phyloP scores from a whole-genome alignment of 2,329 filamentous ascomycete genomes.

The Raffaelea arxii region DNA sequence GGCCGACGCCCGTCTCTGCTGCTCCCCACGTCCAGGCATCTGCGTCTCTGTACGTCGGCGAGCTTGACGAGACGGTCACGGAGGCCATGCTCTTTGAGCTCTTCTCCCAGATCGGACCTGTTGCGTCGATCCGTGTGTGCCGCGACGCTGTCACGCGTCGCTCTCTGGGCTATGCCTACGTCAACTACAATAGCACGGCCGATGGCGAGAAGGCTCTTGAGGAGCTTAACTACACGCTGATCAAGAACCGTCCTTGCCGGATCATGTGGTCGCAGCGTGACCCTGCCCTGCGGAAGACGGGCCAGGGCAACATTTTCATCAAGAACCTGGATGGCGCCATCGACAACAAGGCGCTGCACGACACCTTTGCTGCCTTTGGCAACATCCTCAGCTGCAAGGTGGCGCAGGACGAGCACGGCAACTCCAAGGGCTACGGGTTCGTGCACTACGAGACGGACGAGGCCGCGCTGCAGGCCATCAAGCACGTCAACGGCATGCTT shows the following conservation, averaged over 20 bases:
- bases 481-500: constrained; percentile 99
- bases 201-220: constrained; percentile 98
- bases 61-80: constrained; percentile 94
- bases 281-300: constrained; percentile 96
- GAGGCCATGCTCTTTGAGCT: constrained; percentile 99
- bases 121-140: constrained; percentile 98
- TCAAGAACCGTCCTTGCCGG: constrained; percentile 97
- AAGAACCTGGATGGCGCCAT: constrained; percentile 99
- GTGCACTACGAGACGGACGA: constrained; percentile 99
- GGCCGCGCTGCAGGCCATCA: constrained; percentile 93
- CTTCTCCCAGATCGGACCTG: constrained; percentile 97
- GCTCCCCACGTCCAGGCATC: constrained; percentile 78
- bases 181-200: constrained; percentile 97
- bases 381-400: constrained; percentile 99
- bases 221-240: constrained; percentile 98
- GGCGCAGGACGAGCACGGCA: constrained; percentile 90
- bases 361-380: constrained; percentile 97
- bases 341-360: constrained; percentile 99
- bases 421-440: constrained; percentile 98
- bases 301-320: constrained; percentile 99
- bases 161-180: constrained; percentile 97
- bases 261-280: constrained; percentile 99
- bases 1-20: constrained; percentile 63
- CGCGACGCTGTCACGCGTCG: constrained; percentile 97
- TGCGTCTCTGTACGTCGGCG: constrained; percentile 96